Evolutionary conservation across 1,284 basidiomycete genomes (phyloP), one percentile per base, ranked within the genome.

Genomic region (Tilletia walkeri): DNA sequence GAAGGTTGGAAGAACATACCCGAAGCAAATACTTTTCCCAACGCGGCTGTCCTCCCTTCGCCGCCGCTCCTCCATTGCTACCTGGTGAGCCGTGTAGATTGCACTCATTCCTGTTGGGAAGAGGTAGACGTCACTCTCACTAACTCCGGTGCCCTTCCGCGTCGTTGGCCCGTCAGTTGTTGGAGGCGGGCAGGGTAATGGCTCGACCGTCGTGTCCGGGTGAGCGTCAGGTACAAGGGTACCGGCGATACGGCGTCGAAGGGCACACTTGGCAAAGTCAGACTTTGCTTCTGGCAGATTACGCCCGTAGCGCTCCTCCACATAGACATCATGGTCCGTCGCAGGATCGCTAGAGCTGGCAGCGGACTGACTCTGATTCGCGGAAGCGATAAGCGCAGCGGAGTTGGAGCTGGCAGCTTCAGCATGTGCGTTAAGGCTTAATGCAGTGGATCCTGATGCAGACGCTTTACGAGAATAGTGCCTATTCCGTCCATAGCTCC

Each of bases 291-390:
- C 84, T 1, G 94, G 92, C 36, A 98, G 86, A 80, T 98, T 98
- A 4, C 96, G 89, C 0, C 94, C 95, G 77, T 97, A 99, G 24
- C 95, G 90, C 84, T 99, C 95, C 84, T 99, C 96, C 49, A 99
- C 86, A 77, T 88, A 89, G 1, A 85, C 86, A 7, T 86, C 81
- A 48, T 87, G 85, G 69, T 88, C 87, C 16, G 84, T 70, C 47
- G 87, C 86, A 30, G 82, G 80, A 38, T 84, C 80, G 45, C 16
- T 7, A 4, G 16, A 7, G 10, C 18, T 34, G 36, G 30, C 38
- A 6, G 7, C 50, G 30, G 67, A n/a, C 12, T 49, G 39, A 34
- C n/a, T 16, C 14, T 48, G 65, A 12, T 5, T 10, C 10, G 30
- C 16, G 38, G 30, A 6, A 9, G 30, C 9, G 59, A 18, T 18